Evolutionary conservation across 1,284 basidiomycete genomes (phyloP).

Genomic region (Polyporus tsugae): DNA sequence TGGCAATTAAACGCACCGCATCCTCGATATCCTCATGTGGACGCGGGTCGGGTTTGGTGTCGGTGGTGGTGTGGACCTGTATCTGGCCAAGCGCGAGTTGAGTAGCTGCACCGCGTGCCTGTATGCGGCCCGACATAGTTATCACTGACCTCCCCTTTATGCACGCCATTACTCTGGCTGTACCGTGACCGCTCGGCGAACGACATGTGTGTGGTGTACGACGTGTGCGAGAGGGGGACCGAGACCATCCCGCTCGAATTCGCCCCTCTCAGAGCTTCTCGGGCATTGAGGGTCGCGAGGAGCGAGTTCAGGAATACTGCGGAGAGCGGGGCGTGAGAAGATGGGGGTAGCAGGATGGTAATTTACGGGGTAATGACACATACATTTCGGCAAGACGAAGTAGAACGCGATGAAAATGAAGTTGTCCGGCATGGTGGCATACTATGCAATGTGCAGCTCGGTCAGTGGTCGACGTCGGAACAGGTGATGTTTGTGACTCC

Average conservation of each 20-base stretch:
- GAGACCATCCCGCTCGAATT: background rate
- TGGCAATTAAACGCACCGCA: background rate
- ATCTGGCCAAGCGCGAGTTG: background rate
- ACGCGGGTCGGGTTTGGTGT: background rate
- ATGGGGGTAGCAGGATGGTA: background rate
- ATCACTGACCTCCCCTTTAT: background rate
- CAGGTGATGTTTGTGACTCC: background rate
- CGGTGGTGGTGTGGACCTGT: conserved; percentile 5
- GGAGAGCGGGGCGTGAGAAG: background rate
- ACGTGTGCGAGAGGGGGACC: conserved; percentile 1
- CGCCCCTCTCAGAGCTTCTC: conserved; percentile 12
- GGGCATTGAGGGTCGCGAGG: conserved; percentile 28
- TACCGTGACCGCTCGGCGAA: background rate
- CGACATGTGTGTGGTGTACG: background rate
- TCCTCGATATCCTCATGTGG: background rate
- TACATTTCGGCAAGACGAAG: conserved; percentile 48
- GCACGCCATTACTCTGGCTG: background rate
- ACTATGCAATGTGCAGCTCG: conserved; percentile 31
- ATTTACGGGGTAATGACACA: no score
- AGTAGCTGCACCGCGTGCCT: background rate
- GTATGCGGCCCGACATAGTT: no score
- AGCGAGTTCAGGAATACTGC: conserved; percentile 30
- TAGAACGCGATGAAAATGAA: conserved; percentile 51
- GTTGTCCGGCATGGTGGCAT: conserved; percentile 47
- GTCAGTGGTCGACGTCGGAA: background rate